Evolutionary conservation across 345 rosid genomes (phyloP).

Genomic region (Murraya koenigii): DNA sequence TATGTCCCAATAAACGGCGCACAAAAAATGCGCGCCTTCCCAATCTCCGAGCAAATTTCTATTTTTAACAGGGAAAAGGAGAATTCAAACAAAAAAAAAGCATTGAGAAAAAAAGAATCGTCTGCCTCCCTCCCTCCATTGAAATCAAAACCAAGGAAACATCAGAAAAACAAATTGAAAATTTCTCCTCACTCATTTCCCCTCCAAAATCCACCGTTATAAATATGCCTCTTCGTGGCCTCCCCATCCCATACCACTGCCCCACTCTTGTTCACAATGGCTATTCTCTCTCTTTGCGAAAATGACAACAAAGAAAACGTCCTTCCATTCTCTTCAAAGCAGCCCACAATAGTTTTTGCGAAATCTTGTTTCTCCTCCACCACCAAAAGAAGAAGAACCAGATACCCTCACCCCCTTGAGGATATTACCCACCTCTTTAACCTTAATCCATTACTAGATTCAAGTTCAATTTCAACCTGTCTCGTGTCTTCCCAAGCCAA

Average conservation of each 20-base stretch:
- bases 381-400: slow-evolving; percentile 8
- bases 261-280: slow-evolving; percentile 19
- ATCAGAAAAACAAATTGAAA: slow-evolving; percentile 7
- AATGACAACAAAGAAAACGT: slow-evolving; percentile 34
- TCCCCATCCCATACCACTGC: not conserved
- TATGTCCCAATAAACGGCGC: not conserved
- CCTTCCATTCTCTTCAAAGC: slow-evolving; percentile 26
- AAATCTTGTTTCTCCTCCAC: slow-evolving; percentile 3
- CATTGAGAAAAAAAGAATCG: not conserved
- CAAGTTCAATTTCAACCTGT: not conserved
- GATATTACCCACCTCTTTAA: slow-evolving; percentile 31
- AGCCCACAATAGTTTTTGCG: not conserved
- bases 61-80: not conserved
- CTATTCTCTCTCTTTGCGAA: slow-evolving; percentile 11
- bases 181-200: not conserved
- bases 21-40: not conserved
- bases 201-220: slow-evolving; percentile 36
- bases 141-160: not conserved
- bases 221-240: slow-evolving; percentile 8
- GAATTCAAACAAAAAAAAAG: slow-evolving; percentile 15
- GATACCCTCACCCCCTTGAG: slow-evolving; percentile 35
- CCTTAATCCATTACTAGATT: not conserved
- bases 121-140: slow-evolving; percentile 12
- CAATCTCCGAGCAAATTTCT: not conserved
- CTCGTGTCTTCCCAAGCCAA: not conserved